Conservation (phyloP, 192 early-diverging fungal genomes). For the Haplosporangium gracile region DNA sequence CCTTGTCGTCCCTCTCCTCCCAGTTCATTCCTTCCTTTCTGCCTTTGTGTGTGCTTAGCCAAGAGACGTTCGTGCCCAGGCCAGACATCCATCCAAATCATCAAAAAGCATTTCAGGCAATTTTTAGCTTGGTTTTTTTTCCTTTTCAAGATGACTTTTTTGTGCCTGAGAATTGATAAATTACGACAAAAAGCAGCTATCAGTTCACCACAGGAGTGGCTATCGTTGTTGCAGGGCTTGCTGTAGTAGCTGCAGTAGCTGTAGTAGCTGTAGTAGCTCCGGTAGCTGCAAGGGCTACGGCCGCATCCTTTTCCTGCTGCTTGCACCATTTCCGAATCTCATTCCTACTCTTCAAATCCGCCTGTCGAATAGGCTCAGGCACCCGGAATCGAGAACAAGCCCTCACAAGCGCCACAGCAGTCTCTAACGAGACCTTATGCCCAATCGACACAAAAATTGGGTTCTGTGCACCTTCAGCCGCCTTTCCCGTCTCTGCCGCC, state of each 20-base stretch:
- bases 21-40: not conserved
- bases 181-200: too few species aligned
- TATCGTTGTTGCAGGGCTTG: not conserved
- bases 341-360: constrained; percentile 77
- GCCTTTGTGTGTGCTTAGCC: not conserved
- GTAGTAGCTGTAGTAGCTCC: not conserved
- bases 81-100: not conserved
- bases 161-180: not conserved
- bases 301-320: not conserved
- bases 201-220: too few species aligned
- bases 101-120: not conserved
- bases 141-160: not conserved
- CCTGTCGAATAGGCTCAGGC: constrained; percentile 92
- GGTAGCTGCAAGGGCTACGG: not conserved
- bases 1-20: not conserved
- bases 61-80: constrained; percentile 11
- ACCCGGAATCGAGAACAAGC: constrained; percentile 75
- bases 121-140: not conserved
- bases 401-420: constrained; percentile 77
- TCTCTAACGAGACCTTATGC: constrained; percentile 78
- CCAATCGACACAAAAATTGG: constrained; percentile 92
- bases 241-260: not conserved
- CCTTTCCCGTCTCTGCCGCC: constrained; percentile 22
- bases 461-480: constrained; percentile 59
- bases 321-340: constrained; percentile 60